phyloP scores from a whole-genome alignment of 805 yeast species.

The Saturnispora bothae region DNA sequence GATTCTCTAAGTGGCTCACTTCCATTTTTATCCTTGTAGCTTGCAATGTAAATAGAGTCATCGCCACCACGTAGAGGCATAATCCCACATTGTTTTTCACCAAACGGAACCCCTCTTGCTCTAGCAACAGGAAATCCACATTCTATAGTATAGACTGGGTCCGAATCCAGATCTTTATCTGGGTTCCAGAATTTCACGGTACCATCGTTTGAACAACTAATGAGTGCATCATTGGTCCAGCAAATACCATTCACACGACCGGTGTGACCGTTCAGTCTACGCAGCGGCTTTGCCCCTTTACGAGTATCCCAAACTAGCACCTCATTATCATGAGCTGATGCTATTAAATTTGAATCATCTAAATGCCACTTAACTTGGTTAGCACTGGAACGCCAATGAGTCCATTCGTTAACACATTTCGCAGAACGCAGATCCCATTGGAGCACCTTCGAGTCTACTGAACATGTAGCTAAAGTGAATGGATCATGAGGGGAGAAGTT shows the following conservation, averaged over 20 bases:
- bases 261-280: constrained; percentile 61
- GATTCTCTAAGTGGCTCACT: constrained; percentile 38
- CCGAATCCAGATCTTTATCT: constrained; percentile 32
- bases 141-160: constrained; percentile 33
- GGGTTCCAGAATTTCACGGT: constrained; percentile 70
- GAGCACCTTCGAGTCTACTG: constrained; percentile 78
- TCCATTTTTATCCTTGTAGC: constrained; percentile 31
- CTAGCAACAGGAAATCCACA: constrained; percentile 68
- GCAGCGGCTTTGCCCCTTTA: constrained; percentile 67
- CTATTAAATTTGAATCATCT: constrained; percentile 62
- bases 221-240: constrained; percentile 54
- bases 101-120: constrained; percentile 84
- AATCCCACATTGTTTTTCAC: constrained; percentile 68
- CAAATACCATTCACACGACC: constrained; percentile 86
- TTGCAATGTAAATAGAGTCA: constrained; percentile 48
- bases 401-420: constrained; percentile 62
- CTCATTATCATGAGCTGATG: constrained; percentile 76
- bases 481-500: constrained; percentile 85
- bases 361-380: constrained; percentile 93
- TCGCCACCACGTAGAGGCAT: constrained; percentile 88
- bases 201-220: constrained; percentile 81
- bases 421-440: constrained; percentile 90
- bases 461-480: constrained; percentile 82
- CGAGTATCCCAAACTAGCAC: constrained; percentile 84
- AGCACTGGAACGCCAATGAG: constrained; percentile 95